Evolutionary conservation across 371 early-diverging fungal species (phyloP).

Genomic region (Funneliformis caledonium): DNA sequence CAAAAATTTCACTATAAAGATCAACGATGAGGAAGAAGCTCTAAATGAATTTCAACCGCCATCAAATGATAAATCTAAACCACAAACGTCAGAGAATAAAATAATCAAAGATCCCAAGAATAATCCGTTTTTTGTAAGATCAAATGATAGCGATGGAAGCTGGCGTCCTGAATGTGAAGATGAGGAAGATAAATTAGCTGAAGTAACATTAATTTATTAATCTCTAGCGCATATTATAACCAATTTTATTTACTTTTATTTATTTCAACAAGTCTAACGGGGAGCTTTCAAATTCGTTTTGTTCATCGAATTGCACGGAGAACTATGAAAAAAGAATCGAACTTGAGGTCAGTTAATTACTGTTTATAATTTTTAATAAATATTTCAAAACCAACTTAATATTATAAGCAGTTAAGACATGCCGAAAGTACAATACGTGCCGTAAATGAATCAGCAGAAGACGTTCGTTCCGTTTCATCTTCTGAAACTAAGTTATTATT

Average conservation of each 20-base stretch:
- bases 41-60: too few relatives aligned
- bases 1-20: too few relatives aligned
- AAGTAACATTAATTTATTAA: too few relatives aligned
- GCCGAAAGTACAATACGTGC: constrained; percentile 14
- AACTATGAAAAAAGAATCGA: neutral
- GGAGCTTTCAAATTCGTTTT: constrained; percentile 9
- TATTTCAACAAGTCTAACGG: neutral
- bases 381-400: neutral
- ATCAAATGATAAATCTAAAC: too few relatives aligned
- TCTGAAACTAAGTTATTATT: constrained; percentile 5
- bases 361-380: constrained; percentile 10
- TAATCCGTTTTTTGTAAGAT: too few relatives aligned
- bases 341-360: constrained; percentile 24
- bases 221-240: constrained; percentile 10
- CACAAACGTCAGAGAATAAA: too few relatives aligned
- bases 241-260: neutral
- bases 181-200: too few relatives aligned
- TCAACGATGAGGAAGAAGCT: too few relatives aligned
- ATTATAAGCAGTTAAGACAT: constrained; percentile 28
- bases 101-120: too few relatives aligned
- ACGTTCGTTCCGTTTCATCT: constrained; percentile 15
- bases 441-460: constrained; percentile 27
- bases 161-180: too few relatives aligned
- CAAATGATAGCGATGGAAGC: too few relatives aligned
- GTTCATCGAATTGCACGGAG: neutral